These are phyloP conservation scores for Fusarium graminum DNA, from an alignment of 2,329 filamentous ascomycete species.

Conservation along the genomic window DNA sequence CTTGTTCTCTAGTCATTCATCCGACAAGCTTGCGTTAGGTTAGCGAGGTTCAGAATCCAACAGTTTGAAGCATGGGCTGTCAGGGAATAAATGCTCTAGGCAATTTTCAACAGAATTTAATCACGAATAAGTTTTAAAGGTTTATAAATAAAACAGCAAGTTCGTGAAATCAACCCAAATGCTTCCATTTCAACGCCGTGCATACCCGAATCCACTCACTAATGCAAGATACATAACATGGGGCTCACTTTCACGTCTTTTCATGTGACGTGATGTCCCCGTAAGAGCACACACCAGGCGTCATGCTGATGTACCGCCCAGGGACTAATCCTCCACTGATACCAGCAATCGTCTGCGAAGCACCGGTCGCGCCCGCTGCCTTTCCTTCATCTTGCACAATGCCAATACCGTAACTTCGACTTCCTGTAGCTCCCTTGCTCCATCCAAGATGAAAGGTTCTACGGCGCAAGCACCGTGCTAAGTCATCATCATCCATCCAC, in stretches of 20 bases:
- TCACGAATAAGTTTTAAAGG: not conserved
- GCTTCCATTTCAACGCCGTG: slow-evolving; percentile 38
- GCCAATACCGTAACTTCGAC: slow-evolving; percentile 45
- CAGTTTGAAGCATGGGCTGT: not conserved
- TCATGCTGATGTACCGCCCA: slow-evolving; percentile 47
- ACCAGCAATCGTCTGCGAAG: slow-evolving; percentile 20
- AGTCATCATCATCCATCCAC: slow-evolving; percentile 47
- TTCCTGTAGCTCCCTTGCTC: slow-evolving; percentile 35
- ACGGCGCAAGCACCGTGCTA: slow-evolving; percentile 46
- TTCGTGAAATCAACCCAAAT: slow-evolving; percentile 13
- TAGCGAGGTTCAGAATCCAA: not conserved
- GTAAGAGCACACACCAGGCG: slow-evolving; percentile 47
- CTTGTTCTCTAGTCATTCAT: not conserved
- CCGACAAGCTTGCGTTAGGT: not conserved
- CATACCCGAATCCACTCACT: slow-evolving; percentile 18
- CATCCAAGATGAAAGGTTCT: slow-evolving; percentile 48
- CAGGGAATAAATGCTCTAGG: not conserved
- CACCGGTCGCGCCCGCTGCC: slow-evolving; percentile 19
- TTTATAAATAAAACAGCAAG: slow-evolving; percentile 1
- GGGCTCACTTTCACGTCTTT: slow-evolving; percentile 21
- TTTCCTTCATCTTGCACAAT: slow-evolving; percentile 49
- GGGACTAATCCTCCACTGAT: slow-evolving; percentile 25
- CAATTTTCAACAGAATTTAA: slow-evolving; percentile 2
- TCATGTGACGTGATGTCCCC: slow-evolving; percentile 44
- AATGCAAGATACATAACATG: slow-evolving; percentile 8